Evolutionary conservation across 495 filamentous ascomycete genomes (phyloP), one percentile per base, ranked within the genome.

Genomic region (Aspergillus carlsbadensis): DNA sequence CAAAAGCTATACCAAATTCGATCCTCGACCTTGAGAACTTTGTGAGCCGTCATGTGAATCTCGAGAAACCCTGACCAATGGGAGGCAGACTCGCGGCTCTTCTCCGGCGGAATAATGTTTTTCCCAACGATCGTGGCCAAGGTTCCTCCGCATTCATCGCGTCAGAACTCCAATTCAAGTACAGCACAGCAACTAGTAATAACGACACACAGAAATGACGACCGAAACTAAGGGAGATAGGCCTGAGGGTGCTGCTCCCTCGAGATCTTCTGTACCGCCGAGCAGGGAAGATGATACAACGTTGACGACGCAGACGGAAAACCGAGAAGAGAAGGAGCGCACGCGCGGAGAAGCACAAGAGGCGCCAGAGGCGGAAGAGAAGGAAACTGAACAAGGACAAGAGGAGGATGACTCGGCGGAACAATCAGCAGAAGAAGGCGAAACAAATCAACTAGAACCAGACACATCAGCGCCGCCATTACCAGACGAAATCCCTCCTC

Each of bases 401-500:
- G 45, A 60, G 56, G 68, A 61, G 39, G 59, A 29, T 8, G 26
- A 29, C 3, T 29, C 26, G 8, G 26, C 26, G 26, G n/a, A n/a
- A n/a, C n/a, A 53, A 53, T 60, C 52, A 36, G 43, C 49, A 29
- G 59, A 62, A 36, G 52, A 65, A 52, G 66, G 58, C 46, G 50
- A 60, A 51, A 51, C 43, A 42, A 55, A 52, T 49, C 60, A 58
- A 49, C 61, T 34, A 54, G 61, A 58, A 49, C 61, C 41, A 54
- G 40, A 22, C 57, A 61, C 34, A 33, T 37, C 11, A 17, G 70
- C 69, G 51, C 81, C 80, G 22, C 80, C 81, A 57, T 66, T 84
- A 62, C 81, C 81, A 52, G 72, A 78, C 46, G 78, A 79, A 61
- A 52, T 65, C 52, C 72, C 72, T 29, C 78, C 81, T 40, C 78